These are phyloP conservation scores for Pulveroboletus sp. DNA, from an alignment of 768 basidiomycete genomes.

Conservation along the genomic window DNA sequence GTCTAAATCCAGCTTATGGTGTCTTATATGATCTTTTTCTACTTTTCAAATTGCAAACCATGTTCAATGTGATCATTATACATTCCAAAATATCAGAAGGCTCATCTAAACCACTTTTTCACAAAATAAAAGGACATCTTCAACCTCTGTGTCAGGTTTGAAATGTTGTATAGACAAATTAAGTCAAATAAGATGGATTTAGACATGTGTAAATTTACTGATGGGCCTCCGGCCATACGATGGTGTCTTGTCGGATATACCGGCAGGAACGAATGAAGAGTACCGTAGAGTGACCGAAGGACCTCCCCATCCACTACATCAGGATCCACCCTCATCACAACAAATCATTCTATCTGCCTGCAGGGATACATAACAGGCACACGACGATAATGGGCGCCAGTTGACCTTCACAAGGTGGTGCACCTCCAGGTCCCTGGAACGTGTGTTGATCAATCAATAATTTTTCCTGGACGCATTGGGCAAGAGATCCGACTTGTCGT, in stretches of 20 bases:
- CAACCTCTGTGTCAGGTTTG: too few relatives aligned
- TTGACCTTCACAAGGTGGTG: slow-evolving; percentile 8
- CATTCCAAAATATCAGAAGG: too few relatives aligned
- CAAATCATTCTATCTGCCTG: slow-evolving; percentile 12
- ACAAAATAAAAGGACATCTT: too few relatives aligned
- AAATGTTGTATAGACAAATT: too few relatives aligned
- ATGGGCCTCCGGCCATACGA: too few relatives aligned
- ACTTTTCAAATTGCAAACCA: too few relatives aligned
- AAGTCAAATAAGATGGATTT: too few relatives aligned
- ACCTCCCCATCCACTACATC: neutral
- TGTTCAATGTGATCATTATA: too few relatives aligned
- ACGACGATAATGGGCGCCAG: slow-evolving; percentile 1
- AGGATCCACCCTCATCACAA: neutral
- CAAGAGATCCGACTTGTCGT: neutral
- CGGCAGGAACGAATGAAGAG: neutral
- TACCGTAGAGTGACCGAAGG: neutral
- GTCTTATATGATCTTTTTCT: too few relatives aligned
- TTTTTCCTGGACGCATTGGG: neutral
- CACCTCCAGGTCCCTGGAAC: neutral
- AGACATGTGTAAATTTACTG: too few relatives aligned
- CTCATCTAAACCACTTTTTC: too few relatives aligned
- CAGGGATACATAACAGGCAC: neutral
- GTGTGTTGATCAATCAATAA: neutral
- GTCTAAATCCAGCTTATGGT: too few relatives aligned
- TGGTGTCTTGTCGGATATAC: neutral